Conservation (phyloP, 352 stramenopile genomes). For the Phytophthora cactorum region DNA sequence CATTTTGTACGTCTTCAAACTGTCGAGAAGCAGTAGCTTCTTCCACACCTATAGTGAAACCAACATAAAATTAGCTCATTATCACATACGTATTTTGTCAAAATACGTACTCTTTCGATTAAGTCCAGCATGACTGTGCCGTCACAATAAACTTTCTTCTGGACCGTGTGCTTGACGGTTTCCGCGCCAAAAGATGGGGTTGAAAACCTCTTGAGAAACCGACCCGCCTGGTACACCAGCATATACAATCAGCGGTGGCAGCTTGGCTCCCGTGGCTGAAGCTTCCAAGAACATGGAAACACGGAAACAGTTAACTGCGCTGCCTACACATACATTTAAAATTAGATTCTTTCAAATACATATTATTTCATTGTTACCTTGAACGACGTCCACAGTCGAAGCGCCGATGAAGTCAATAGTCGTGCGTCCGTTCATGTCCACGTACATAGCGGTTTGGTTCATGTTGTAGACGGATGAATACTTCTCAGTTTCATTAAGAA, state of each 20-base stretch:
- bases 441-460: background rate
- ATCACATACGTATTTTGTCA: background rate
- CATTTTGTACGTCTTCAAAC: constrained; percentile 10
- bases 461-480: background rate
- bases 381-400: background rate
- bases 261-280: background rate
- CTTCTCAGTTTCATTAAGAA: background rate
- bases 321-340: background rate
- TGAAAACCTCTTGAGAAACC: background rate
- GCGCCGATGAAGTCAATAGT: background rate
- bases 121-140: background rate
- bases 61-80: too few species aligned
- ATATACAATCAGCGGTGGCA: background rate
- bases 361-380: background rate
- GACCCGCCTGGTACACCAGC: background rate
- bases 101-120: background rate
- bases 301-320: background rate
- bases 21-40: constrained; percentile 1
- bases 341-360: background rate
- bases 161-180: background rate
- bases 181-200: background rate
- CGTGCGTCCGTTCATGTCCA: background rate
- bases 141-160: background rate
- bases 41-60: background rate
- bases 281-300: background rate